Evolutionary conservation across 2,329 filamentous ascomycete species (phyloP).

Genomic region (Aspergillus latus): DNA sequence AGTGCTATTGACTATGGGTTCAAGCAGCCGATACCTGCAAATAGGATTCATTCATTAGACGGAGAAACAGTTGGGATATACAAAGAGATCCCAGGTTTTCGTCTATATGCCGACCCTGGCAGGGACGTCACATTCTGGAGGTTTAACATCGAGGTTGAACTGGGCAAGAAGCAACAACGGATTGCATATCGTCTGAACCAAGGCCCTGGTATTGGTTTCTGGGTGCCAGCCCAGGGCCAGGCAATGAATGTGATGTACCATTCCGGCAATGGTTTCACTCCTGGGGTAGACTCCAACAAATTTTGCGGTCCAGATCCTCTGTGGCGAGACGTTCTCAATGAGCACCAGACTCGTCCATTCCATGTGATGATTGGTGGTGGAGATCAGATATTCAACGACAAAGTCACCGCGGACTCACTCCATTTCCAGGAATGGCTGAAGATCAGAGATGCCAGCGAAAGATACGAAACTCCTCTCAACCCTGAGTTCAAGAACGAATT

Average conservation of each 20-base stretch:
- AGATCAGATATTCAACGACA: constrained; percentile 95
- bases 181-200: constrained; percentile 95
- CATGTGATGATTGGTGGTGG: constrained; percentile 98
- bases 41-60: constrained; percentile 54
- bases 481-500: constrained; percentile 82
- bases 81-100: constrained; percentile 77
- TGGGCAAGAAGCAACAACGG: constrained; percentile 73
- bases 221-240: constrained; percentile 81
- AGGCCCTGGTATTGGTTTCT: constrained; percentile 85
- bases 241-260: constrained; percentile 99
- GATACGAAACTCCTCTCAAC: constrained; percentile 75
- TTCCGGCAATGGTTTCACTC: constrained; percentile 93
- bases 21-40: constrained; percentile 48
- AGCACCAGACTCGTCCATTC: constrained; percentile 85
- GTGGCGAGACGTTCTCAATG: constrained; percentile 95
- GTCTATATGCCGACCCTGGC: constrained; percentile 80
- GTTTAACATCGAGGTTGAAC: constrained; percentile 91
- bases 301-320: constrained; percentile 92
- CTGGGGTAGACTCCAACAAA: constrained; percentile 71
- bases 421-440: constrained; percentile 82
- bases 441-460: constrained; percentile 75
- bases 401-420: constrained; percentile 69
- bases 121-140: constrained; percentile 93
- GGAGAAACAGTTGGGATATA: constrained; percentile 80
- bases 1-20: constrained; percentile 45